Percentiles rank a stretch among this genome's conserved stretches.
Conservation (phyloP, 805 yeast genomes). For the Candida multigemmis region DNA sequence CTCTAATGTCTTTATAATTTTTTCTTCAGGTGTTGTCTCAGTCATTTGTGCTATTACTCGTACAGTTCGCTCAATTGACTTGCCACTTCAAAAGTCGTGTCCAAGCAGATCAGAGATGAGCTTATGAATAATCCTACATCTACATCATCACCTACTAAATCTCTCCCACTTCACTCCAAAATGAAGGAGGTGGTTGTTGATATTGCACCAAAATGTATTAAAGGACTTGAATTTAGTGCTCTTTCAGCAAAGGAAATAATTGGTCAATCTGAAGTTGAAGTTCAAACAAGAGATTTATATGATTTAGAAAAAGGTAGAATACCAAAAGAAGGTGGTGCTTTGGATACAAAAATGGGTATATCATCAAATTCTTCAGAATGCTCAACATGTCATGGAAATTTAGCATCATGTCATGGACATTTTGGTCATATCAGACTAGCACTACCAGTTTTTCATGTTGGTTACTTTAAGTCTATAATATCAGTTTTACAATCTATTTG, state of each 20-base stretch:
- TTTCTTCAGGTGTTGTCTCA: slow-evolving; percentile 18
- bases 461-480: slow-evolving; percentile 88
- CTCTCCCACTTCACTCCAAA: too few relatives aligned
- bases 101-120: neutral
- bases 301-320: slow-evolving; percentile 83
- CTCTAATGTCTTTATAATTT: slow-evolving; percentile 64
- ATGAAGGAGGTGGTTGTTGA: slow-evolving; percentile 55
- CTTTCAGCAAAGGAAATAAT: slow-evolving; percentile 85
- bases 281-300: slow-evolving; percentile 82
- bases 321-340: slow-evolving; percentile 80
- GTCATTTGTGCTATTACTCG: slow-evolving; percentile 1
- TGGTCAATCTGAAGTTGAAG: slow-evolving; percentile 91
- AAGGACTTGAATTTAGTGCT: slow-evolving; percentile 87
- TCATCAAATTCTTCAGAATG: slow-evolving; percentile 83
- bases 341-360: slow-evolving; percentile 91
- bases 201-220: slow-evolving; percentile 81
- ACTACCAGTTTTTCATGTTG: slow-evolving; percentile 94
- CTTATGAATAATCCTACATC: neutral
- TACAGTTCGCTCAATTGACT: neutral
- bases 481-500: slow-evolving; percentile 86
- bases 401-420: slow-evolving; percentile 97
- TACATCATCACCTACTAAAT: too few relatives aligned
- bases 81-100: slow-evolving; percentile 1
- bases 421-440: slow-evolving; percentile 93
- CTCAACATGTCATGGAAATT: slow-evolving; percentile 81